Evolutionary conservation across 441 rosid species (phyloP), one percentile per base, ranked within the genome.

Genomic region (Sinapis alba): DNA sequence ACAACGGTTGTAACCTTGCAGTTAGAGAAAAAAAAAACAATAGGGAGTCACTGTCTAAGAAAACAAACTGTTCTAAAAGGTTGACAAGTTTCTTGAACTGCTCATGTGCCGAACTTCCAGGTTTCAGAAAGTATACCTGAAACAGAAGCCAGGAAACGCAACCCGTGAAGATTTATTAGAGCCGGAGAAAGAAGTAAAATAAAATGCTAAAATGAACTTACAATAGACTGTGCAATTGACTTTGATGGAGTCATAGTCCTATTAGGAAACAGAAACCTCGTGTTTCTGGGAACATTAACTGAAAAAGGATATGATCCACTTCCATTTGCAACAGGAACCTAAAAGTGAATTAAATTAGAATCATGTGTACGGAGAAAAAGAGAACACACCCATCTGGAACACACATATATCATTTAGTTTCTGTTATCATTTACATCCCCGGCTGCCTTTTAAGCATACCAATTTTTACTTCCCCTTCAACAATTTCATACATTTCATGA

Each of bases 261-360:
- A 76, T 92, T 89, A 76, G 98, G 89, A 81, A 96, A 96, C 79
- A 96, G 82, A 85, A 96, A 96, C 86, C 98, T 89, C 61, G 98
- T 92, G 77, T 94, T 82, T 80, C 97, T 84, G 45, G 99, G 99
- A 79, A 94, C 98, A 77, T 94, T 94, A 68, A 90, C 94, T 76
- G 96, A 80, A 83, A 92, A 96, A 72, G 98, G 99, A 89, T 90
- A 86, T 23, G 98, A 90, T 78, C 96, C 96, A 78, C 94, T 85
- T 83, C 98, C 98, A 86, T 91, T 96, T 75, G 99, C 98, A 80
- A 96, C 95, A 77, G 99, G 99, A 71, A 96, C 99, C 99, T 96
- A 84, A 65, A 80, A 69, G 12, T 56, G 34, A 77, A 79, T 65
- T 12, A 54, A 18, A 58, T 76, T 28, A 38, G 73, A 74, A 67